Base-by-base conservation (phyloP, 176 grass and related monocot genomes). In the Sorghum bicolor region DNA sequence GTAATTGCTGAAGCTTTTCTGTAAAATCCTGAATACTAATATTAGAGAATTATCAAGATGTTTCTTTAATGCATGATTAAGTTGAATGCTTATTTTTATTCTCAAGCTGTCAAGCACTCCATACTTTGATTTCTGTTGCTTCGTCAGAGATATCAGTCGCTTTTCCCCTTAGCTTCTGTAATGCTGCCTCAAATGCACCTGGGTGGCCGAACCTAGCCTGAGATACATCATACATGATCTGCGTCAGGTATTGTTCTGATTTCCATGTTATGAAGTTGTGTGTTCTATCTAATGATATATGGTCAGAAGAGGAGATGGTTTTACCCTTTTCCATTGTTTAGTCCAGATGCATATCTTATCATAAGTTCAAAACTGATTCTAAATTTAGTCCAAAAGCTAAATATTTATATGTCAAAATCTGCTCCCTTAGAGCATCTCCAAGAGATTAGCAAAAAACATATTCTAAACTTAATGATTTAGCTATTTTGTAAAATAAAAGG, bases 61-160 rank as follows among this genome's bases (percentile, higher is more conserved):
- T 70, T 76, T 64, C 17, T 86, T 40, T 8, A 72, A 30, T 40
- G 47, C 16, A 48, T 37, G 12, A 65, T 36, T 19, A 80, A 66
- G 19, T 78, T 60, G 13, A 28, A 72, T 45, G 24, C 33, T 36
- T 48, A 10, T 70, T 64, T 36, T 68, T 64, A 75, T 38, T 82
- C 65, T 70, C 24, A 61, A 60, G 10, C 53, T 63, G 31, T 63
- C 24, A 69, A 60, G 22, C 32, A 31, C 19, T 48, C 40, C 10
- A 58, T 91, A 97, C 94, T 89, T 90, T 90, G 48, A 97, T 97
- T 83, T 89, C 89, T 32, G 78, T 70, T 69, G 89, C 89, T 83
- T 97, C 94, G 63, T 90, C 63, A 38, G 74, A 91, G 37, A 93
- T 89, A 84, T 94, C 84, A 67, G 77, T 39, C 34, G 43, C 37